Base-by-base conservation (phyloP, 805 yeast genomes). In the Saccharomycopsis oosterbeekiorum region DNA sequence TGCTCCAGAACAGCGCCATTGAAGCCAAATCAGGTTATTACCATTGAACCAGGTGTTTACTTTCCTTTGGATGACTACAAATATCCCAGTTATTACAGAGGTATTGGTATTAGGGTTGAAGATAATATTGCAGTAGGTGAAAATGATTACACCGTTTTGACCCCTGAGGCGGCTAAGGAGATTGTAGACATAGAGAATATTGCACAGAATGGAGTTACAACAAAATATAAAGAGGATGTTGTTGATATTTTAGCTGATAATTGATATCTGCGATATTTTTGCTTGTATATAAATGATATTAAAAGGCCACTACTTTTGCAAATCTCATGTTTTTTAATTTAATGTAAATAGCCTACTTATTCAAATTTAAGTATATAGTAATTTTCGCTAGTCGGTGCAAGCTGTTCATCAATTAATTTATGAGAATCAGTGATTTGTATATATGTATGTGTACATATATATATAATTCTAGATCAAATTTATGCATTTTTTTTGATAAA, bases 41-140 rank as follows among this genome's bases (percentile, higher is more conserved):
- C 99, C 1, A 84, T 96, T 26, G 99, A 96, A 71, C 99, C 99
- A 0, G 99, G 99, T 34, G 79, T 94, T 36, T 94, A 94, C 70
- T 81, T 96, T 53, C 98, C 99, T 0, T 40, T 59, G 17, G 78
- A 81, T 66, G 84, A 80, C 60, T 66, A 70, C 29, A 77, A 76
- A 62, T 93, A 85, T 79, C 98, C 99, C 24, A 78, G 80, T 64
- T 83, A 83, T 67, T 93, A 82, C 75, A 85, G 89, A 68, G 92
- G 92, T 37, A 86, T 94, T 58, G 99, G 98, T 1, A 88, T 94
- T 29, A 83, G 99, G 68, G 88, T 94, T 39, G 99, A 94, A 73
- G 99, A 94, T 74, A 92, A 94, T 71, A 80, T 93, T 42, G 96
- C 87, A 0, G 82, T 92, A 42, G 96, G 96, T 0, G 70, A 78